Base-by-base conservation (phyloP, 208 protist genomes). In the Vickermania spadyakhi region DNA sequence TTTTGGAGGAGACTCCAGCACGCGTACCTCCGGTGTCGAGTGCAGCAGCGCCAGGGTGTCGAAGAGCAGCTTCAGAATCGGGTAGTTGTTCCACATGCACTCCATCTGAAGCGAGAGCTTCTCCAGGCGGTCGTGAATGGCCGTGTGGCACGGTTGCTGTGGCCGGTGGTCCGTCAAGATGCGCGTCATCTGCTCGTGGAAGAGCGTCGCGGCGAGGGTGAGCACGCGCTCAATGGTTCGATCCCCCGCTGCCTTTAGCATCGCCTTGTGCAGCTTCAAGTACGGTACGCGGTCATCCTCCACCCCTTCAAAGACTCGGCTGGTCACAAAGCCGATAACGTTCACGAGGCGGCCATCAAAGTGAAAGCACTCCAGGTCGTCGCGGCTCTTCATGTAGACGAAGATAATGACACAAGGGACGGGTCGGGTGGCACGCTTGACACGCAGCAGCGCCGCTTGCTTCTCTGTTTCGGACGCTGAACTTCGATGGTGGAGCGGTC, bases 161-260 rank as follows among this genome's bases (percentile, higher is more conserved):
- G 68, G 22, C 31, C 45, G 42, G 60, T 70, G 59, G 1, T 53
- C 56, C 14, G 58, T 22, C 31, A 74, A 73, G 0, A 77, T 70
- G 7, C 79, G 73, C 0, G 58, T 72, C 28, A 82, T 84, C 56
- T 82, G 68, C 54, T 79, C 72, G 14, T 75, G 60, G 28, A 75
- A 74, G 22, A 73, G 57, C 62, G 69, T 77, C 2, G 73, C 68
- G 41, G 75, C 70, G 26, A 89, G 73, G 1, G 72, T 73, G 1
- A 85, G 74, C 56, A 83, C 81, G 0, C 77, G 71, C 64, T 89
- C 81, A 21, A 89, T 58, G 0, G 81, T 89, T 22, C 81, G 74
- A 52, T 89, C 81, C 3, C 81, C 81, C 0, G 81, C 81, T 3
- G 81, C 81, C 62, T 89, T 89, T 25, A 89, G 62, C 28, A 89